Conservation (phyloP, 108 stramenopile genomes). For the Schizochytrium sp. region DNA sequence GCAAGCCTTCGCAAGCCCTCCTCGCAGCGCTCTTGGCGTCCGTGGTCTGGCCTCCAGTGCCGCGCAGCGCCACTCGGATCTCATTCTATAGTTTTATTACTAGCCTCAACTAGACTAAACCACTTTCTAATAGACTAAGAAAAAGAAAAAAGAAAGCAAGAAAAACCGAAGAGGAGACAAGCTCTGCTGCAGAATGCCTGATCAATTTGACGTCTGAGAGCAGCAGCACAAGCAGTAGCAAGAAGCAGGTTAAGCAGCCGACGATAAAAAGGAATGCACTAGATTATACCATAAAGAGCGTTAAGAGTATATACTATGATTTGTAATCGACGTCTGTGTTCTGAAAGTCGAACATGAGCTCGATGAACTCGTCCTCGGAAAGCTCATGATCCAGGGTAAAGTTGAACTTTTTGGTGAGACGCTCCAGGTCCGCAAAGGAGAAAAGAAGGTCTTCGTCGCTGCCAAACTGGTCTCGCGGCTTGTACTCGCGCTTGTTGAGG, state of each 20-base stretch:
- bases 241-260: background rate
- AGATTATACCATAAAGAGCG: background rate
- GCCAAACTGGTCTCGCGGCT: background rate
- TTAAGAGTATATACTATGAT: background rate
- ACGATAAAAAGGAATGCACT: background rate
- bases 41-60: background rate
- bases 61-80: too few relatives aligned
- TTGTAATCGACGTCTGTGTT: background rate
- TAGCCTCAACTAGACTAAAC: too few relatives aligned
- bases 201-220: too few relatives aligned
- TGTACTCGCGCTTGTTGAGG: background rate
- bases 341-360: slow-evolving; percentile 12
- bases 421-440: background rate
- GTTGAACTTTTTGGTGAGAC: background rate
- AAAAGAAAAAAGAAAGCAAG: too few relatives aligned
- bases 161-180: too few relatives aligned
- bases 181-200: too few relatives aligned
- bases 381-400: background rate
- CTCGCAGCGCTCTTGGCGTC: background rate
- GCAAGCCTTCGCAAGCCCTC: background rate
- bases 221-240: too few relatives aligned
- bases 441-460: background rate
- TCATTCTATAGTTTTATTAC: too few relatives aligned
- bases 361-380: background rate
- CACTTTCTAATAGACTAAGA: too few relatives aligned